Base-by-base conservation (phyloP, 495 filamentous ascomycete genomes). In the Penicillium bialowiezense region DNA sequence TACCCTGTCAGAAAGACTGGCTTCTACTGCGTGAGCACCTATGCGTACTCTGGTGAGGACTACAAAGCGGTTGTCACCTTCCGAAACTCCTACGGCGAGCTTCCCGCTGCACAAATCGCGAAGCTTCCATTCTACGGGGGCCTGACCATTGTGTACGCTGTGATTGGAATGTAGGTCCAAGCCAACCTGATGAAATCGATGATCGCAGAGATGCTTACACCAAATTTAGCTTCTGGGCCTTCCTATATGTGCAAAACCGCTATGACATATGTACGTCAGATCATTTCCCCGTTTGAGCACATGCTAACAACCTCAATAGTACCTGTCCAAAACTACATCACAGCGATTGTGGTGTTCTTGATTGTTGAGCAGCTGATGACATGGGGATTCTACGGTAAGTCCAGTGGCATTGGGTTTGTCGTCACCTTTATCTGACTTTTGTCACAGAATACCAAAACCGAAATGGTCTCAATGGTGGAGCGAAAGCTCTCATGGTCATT, bases 261-360 rank as follows among this genome's bases (percentile, higher is more conserved):
- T 80, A 85, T 51, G 93, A 99, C 62, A 97, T 99, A 44, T 75
- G 86, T 88, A 74, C 66, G 85, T 20, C 28, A 17, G 2, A 23
- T 13, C 12, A 3, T 17, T 36, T 13, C 10, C 23, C 20, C 8
- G 20, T 4, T 14, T 15, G 7, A 37, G 37, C 45, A 13, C 46
- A 26, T 18, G 48, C 75, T 82, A 65, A 79, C 55, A 21, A n/a
- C n/a, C n/a, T 35, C 17, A 31, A 13, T 55, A 90, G 84, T 98
- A 54, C 86, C 93, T 13, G 93, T 99, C n/a, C 93, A 99, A 67
- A 97, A 99, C 65, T 97, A 99, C 67, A 97, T 99, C 58, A 97
- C 95, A 5, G 93, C 93, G 13, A 99, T 97, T 52, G 73, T 99
- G 28, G 83, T 92, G 34, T 97, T 99, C 75, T 77, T 99, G 24